Conservation (phyloP, 176 grass and related monocot species). For the Carex myosuroides region DNA sequence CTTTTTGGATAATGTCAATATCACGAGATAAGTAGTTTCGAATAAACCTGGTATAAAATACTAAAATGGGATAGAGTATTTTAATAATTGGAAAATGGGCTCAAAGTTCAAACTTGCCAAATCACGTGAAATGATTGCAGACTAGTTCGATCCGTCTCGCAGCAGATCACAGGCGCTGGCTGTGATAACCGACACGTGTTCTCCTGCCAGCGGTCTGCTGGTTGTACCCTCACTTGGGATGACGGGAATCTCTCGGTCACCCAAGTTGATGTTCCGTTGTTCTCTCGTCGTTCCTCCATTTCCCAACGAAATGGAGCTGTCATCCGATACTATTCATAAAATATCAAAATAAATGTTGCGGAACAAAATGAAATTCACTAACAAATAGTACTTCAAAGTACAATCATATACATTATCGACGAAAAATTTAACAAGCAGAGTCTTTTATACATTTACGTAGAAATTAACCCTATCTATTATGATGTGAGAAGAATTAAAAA, state of each 20-base stretch:
- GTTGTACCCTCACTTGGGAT: neutral
- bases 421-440: too few relatives aligned
- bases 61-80: neutral
- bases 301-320: neutral
- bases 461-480: too few relatives aligned
- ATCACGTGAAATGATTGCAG: neutral
- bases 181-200: conserved; percentile 14
- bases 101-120: neutral
- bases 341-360: too few relatives aligned
- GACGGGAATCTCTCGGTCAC: neutral
- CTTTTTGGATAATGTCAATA: neutral
- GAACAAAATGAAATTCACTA: too few relatives aligned
- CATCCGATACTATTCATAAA: neutral
- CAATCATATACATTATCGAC: too few relatives aligned
- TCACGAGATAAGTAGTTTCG: neutral
- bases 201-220: neutral
- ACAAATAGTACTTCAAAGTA: too few relatives aligned
- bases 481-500: too few relatives aligned
- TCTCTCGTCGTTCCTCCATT: neutral
- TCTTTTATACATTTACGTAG: too few relatives aligned
- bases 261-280: neutral
- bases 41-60: neutral
- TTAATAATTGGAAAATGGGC: neutral
- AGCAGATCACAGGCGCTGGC: neutral
- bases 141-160: neutral